These are phyloP conservation scores for Teratosphaeria destructans DNA, from an alignment of 2,329 filamentous ascomycete species.

Conservation along the genomic window DNA sequence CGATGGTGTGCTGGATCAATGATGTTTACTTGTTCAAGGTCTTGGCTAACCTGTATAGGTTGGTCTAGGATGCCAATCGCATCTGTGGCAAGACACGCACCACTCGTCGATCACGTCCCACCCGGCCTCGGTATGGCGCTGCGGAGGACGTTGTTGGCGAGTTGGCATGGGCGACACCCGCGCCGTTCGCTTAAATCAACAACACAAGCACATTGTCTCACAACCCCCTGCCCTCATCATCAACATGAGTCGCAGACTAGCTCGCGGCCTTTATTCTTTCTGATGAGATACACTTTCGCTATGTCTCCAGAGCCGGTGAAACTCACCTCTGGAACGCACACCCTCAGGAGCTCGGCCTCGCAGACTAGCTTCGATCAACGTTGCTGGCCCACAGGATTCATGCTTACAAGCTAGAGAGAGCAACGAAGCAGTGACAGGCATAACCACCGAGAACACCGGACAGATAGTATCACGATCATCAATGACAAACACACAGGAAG, in stretches of 20 bases:
- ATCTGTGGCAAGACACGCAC: background rate
- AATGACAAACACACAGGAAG: background rate
- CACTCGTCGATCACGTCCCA: background rate
- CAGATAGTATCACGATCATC: background rate
- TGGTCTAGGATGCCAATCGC: background rate
- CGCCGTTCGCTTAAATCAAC: background rate
- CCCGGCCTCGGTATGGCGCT: background rate
- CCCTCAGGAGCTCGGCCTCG: background rate
- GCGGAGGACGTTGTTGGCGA: background rate
- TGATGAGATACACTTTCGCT: background rate
- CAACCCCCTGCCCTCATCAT: background rate
- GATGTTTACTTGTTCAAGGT: no score
- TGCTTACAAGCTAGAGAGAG: background rate
- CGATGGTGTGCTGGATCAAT: no score
- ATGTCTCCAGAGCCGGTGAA: background rate
- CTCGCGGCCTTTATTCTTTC: background rate
- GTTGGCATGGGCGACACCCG: background rate
- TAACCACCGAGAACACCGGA: background rate
- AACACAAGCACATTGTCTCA: background rate
- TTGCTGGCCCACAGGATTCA: background rate
- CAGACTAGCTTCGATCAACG: background rate
- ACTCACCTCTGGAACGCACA: background rate
- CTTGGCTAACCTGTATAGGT: background rate
- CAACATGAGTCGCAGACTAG: background rate
- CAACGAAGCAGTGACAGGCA: background rate